Evolutionary conservation across 2,329 filamentous ascomycete genomes (phyloP), one percentile per base, ranked within the genome.

Genomic region (Fusarium sp.): DNA sequence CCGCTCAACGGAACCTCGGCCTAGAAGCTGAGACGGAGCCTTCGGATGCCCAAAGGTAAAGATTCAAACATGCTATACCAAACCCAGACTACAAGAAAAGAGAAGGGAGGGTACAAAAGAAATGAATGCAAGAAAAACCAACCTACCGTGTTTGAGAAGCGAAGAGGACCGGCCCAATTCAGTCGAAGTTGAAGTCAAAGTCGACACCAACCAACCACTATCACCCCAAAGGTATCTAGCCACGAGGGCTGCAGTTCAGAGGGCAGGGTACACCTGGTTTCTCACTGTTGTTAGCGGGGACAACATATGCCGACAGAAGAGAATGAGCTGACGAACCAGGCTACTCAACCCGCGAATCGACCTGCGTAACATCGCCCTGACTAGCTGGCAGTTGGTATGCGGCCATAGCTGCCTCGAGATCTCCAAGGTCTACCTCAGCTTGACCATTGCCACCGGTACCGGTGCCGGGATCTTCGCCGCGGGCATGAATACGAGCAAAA

Each of bases 351-450:
- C 35, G 52, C n/a, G 69, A 47, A 47, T 69, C 73, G 61, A 35
- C 32, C 22, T 50, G 45, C 14, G 33, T 4, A 17, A 7, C 38
- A 45, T 6, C 35, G 12, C 32, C n/a, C 12, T 54, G 15, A 15
- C 11, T 8, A 40, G 52, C 11, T 20, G 15, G 6, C 22, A 35
- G 15, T 22, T 25, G 43, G 37, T 50, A 58, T 11, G 33, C 25
- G 2, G 57, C 63, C 72, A 75, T 68, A 10, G 14, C 14, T 32
- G 11, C 20, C 14, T 68, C 69, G 12, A 75, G 57, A 43, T 52
- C 54, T 32, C 38, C 56, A 20, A 65, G 54, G 14, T 6, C 22
- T 22, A 22, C 22, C 22, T 22, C 22, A 22, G 22, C 22, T 22
- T 22, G 22, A 22, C 22, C 22, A 22, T 22, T 22, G 4, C 22